Base-by-base conservation (phyloP, 148 eudicot species). In the Euryodendron excelsum region DNA sequence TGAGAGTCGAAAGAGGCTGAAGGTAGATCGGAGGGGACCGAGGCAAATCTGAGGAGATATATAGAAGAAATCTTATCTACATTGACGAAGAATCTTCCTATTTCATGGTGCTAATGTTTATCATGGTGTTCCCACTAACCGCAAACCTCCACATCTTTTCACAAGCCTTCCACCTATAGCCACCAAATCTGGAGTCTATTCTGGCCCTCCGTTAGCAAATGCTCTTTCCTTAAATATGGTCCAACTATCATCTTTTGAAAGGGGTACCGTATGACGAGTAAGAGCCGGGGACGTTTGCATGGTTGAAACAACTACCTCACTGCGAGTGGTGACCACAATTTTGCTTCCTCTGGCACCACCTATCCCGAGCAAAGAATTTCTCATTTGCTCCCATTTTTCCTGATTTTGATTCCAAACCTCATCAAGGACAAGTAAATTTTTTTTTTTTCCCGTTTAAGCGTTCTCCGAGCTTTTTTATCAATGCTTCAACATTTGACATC, bases 401-500 rank as follows among this genome's bases (percentile, higher is more conserved):
- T 20, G 2, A 3, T 58, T 30, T 12, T 69, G 75, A 48, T 75
- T 80, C 83, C 83, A 69, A 0, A 80, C 31, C 58, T 80, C 82
- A 21, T 79, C 77, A 2, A 78, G 75, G 6, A 78, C 80, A 39
- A 79, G 76, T 18, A 79, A 28, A 50, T n/a, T n/a, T n/a, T n/a
- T 41, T 72, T 12, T 23, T 74, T 80, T 75, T 75, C 0, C 39
- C 69, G 0, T 75, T 20, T 10, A 80, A 48, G 3, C 50, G n/a
- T 25, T 67, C 18, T 44, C 60, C 27, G 68, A 80, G 55, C 48
- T 61, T 72, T 47, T 23, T 28, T 0, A 70, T 17, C 14, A 78
- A 13, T 58, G 39, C 74, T 27, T 74, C 65, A 0, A 4, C 3
- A 17, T 15, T 48, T 15, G 1, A 13, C 10, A 13, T 23, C 15